Conservation (phyloP, 2,329 filamentous ascomycete genomes). For the Sphaceloma murrayae region DNA sequence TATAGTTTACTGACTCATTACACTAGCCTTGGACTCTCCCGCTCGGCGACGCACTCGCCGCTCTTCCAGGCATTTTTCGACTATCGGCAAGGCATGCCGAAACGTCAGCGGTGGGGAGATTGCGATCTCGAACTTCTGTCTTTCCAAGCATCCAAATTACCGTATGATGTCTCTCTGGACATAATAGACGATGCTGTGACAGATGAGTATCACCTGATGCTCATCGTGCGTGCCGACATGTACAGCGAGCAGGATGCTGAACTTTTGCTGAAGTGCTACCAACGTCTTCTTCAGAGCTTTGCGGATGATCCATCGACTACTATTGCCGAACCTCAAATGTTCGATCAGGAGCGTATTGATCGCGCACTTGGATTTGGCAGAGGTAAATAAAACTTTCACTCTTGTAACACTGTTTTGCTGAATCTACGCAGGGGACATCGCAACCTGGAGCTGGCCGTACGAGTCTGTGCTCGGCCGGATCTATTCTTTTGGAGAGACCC, state of each 20-base stretch:
- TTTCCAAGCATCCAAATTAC: conserved; percentile 2
- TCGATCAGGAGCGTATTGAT: not conserved
- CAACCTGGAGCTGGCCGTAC: not conserved
- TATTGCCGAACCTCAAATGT: not conserved
- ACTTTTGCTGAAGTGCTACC: conserved; percentile 4
- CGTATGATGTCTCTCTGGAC: conserved; percentile 1
- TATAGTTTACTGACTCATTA: conserved; percentile 21
- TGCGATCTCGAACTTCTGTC: conserved; percentile 4
- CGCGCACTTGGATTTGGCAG: not conserved
- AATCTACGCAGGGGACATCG: not conserved
- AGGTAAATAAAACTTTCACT: not conserved
- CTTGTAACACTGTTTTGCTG: not conserved
- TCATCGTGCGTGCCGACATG: conserved; percentile 15
- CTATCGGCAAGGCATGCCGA: conserved; percentile 21
- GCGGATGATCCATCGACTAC: not conserved
- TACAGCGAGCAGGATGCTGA: conserved; percentile 13
- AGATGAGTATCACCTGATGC: not conserved
- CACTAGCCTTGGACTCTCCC: not conserved
- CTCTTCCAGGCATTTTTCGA: conserved; percentile 32
- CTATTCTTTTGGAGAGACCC: not conserved
- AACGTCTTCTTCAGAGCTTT: not conserved
- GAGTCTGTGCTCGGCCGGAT: conserved; percentile 2
- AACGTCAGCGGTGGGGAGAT: not conserved
- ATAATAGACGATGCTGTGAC: not conserved
- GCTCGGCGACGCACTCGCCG: conserved; percentile 23